Evolutionary conservation across 2,329 filamentous ascomycete genomes (phyloP), one percentile per base, ranked within the genome.

Genomic region (Aphanoascus verrucosus): DNA sequence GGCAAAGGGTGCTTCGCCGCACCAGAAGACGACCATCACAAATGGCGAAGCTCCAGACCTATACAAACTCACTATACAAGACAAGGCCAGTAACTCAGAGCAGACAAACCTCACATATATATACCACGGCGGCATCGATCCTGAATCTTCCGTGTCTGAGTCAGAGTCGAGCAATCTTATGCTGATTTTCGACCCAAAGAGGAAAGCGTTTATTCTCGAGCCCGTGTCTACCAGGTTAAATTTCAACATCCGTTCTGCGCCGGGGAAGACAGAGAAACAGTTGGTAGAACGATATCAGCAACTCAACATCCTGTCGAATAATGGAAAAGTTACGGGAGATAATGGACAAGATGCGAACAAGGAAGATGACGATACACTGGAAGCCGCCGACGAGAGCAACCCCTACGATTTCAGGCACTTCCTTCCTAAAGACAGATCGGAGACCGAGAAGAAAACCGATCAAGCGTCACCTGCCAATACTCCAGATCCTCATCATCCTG

Each of bases 161-260:
- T 57, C 62, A 1, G 60, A 65, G 34, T 63, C 65, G 34, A 66
- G 63, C 51, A 67, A 65, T 46, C 60, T 73, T 46, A 72, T 77
- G 8, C 77, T 94, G 49, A 79, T 91, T 55, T 93, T 91, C 64
- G 86, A 94, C 67, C 77, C 84, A 7, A 73, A 76, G 15, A 82
- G 81, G 50, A 82, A 91, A 63, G 84, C 79, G 53, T 93, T 93
- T 60, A 82, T 93, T 28, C 77, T 96, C 52, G 88, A 96, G 71
- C 82, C 82, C 49, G 74, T 96, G 52, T 81, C 88, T 64, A 85
- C 83, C n/a, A 83, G 83, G 38, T 85, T 94, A 69, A 84, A 88
- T 63, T 90, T 95, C 84, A 96, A 95, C 67, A 72, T 95, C 52
- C 82, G 80, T 50, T 81, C 78, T 53, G 82, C 82, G 12, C 86